Evolutionary conservation across 2,329 filamentous ascomycete species (phyloP).

Genomic region (Botrytis medusae): DNA sequence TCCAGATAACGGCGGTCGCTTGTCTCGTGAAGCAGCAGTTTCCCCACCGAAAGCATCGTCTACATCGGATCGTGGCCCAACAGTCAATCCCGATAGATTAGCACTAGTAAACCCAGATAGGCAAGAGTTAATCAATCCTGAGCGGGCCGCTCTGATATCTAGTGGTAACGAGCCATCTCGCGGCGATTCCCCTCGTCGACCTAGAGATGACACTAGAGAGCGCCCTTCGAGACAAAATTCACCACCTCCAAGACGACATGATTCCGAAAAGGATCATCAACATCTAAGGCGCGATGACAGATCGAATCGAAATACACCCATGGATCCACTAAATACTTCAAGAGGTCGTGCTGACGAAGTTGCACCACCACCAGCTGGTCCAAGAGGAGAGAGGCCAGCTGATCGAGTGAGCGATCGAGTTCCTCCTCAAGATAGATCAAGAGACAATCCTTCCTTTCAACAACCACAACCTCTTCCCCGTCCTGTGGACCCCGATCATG

Average conservation of each 20-base stretch:
- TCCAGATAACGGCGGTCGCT: constrained; percentile 33
- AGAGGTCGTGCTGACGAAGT: constrained; percentile 33
- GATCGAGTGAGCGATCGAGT: constrained; percentile 49
- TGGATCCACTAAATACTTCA: constrained; percentile 30
- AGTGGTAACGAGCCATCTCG: constrained; percentile 32
- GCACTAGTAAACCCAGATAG: constrained; percentile 35
- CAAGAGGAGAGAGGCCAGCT: constrained; percentile 43
- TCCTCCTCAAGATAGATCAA: constrained; percentile 42
- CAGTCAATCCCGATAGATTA: constrained; percentile 31
- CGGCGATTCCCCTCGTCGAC: constrained; percentile 37
- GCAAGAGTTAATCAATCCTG: constrained; percentile 40
- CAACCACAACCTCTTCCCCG: constrained; percentile 41
- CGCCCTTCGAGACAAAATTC: constrained; percentile 47
- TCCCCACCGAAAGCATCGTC: constrained; percentile 34
- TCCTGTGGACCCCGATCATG: constrained; percentile 50
- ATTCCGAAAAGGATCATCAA: constrained; percentile 42
- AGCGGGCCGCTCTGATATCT: constrained; percentile 39
- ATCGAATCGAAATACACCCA: constrained; percentile 26
- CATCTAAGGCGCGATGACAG: constrained; percentile 38
- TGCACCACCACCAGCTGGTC: constrained; percentile 38
- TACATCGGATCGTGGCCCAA: constrained; percentile 32
- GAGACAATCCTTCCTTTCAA: constrained; percentile 40
- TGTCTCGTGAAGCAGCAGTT: constrained; percentile 37
- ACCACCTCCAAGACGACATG: constrained; percentile 54
- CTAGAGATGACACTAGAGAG: constrained; percentile 38